Base-by-base conservation (phyloP, 768 basidiomycete genomes). In the Cystoderma amianthinum region DNA sequence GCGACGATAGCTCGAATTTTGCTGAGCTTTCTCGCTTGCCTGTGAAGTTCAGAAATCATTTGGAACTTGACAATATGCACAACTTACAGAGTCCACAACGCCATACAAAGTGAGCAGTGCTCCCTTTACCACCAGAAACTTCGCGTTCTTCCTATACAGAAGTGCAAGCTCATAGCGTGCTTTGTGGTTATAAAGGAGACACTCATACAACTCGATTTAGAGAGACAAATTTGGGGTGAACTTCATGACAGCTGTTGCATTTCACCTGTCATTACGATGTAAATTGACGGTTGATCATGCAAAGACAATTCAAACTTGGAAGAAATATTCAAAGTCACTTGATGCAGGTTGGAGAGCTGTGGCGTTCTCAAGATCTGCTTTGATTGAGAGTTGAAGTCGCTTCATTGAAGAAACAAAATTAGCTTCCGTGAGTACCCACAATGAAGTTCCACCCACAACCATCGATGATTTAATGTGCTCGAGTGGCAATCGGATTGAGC, bases 11-110 rank as follows among this genome's bases (percentile, higher is more conserved):
- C 25, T 87, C 82, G 48, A 91, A 91, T 53, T 83, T 88, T 28
- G 87, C 89, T 5, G 81, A 86, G 52, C 78, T 80, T 61, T 90
- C 87, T 25, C 82, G 79, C 65, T 82, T 89, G 69, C 77, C 77
- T 72, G 41, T 7, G 28, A 17, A 6, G 10, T 21, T 19, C 19
- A 17, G 9, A 19, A 22, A 35, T 19, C 30, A 34, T 15, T 11
- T 17, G 5, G n/a, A 16, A 35, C 5, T 9, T 6, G 4, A 42
- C 16, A 35, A 20, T 9, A 16, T n/a, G 20, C 10, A 32, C 32
- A 33, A 49, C 64, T 24, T 52, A 72, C 86, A 89, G 37, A 71
- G 53, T 17, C 78, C 74, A 51, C 87, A 91, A 48, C 67, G 71
- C 89, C 89, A 92, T 25, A 91, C 85, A 51, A 91, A 82, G 56